These are phyloP conservation scores for Pythium insidiosum DNA, from an alignment of 352 stramenopile species.

Conservation along the genomic window DNA sequence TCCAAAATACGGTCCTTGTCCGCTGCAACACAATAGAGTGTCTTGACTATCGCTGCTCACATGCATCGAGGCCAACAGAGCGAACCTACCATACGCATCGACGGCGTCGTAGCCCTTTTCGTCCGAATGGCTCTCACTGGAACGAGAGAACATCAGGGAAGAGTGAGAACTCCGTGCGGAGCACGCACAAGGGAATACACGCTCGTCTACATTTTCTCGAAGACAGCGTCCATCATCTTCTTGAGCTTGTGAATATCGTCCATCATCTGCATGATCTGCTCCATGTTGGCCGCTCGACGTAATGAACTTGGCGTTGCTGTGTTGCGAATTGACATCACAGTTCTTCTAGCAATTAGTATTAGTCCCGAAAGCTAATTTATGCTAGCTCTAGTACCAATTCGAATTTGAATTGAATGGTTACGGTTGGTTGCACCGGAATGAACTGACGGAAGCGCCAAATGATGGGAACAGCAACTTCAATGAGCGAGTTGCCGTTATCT, in stretches of 20 bases:
- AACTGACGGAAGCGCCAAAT: too few species aligned
- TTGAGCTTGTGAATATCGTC: conserved; percentile 89
- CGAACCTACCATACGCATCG: conserved; percentile 63
- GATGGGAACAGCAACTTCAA: too few species aligned
- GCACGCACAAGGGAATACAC: neutral
- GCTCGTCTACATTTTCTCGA: conserved; percentile 69
- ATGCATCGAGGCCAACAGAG: too few species aligned
- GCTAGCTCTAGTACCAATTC: too few species aligned
- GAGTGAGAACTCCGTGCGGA: neutral
- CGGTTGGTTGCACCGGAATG: too few species aligned
- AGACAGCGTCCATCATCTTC: conserved; percentile 86
- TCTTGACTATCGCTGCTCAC: too few species aligned
- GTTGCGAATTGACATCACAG: too few species aligned
- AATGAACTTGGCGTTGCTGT: neutral
- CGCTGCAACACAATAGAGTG: conserved; percentile 21
- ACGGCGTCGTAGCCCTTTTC: conserved; percentile 55
- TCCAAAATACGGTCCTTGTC: conserved; percentile 84
- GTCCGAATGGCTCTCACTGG: conserved; percentile 43
- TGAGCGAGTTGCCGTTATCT: too few species aligned
- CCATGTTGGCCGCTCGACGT: conserved; percentile 51
- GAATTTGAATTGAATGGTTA: too few species aligned
- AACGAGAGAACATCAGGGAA: neutral
- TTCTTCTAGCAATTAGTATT: neutral
- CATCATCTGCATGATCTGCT: conserved; percentile 89
- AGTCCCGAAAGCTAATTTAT: neutral